Base-by-base conservation (phyloP, 1,284 basidiomycete genomes). In the Ceratobasidium sp. region DNA sequence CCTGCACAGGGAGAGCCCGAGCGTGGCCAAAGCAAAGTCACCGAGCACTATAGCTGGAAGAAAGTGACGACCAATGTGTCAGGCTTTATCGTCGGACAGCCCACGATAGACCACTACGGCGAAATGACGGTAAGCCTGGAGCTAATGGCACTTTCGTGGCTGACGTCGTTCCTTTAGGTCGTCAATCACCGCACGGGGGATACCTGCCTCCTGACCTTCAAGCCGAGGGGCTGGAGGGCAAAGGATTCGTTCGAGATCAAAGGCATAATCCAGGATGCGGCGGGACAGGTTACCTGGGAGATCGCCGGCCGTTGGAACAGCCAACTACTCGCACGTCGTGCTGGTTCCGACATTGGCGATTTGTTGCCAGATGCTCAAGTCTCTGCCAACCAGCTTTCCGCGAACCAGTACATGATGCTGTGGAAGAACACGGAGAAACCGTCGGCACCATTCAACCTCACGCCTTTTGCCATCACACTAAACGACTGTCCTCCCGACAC, bases 261-360 rank as follows among this genome's bases (percentile, higher is more conserved):
- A 19, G 97, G 97, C 3, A 87, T 88, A 53, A 96, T 98, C 37
- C 83, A 87, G 76, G 90, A 94, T 79, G 82, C 87, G 0, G 79
- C 84, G 0, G 95, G 93, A 13, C 84, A 87, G 37, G 84, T 90
- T 51, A 87, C 85, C 0, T 95, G 96, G 84, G 95, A 98, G 77
- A 96, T 98, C 77, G 96, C 96, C 0, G 97, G 97, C 9, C 88
- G 96, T 11, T 99, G 97, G 97, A 95, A 94, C 81, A 93, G 91
- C 68, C 97, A 98, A 81, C 89, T 99, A 49, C 92, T 98, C 72
- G 95, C 95, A 14, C 89, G 95, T 29, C 87, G 88, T 46, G 88
- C 89, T 1, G 92, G 90, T 6, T 86, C 88, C 1, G 88, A 87
- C 13, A 82, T 85, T 16, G 90, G 88, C 2, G 87, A 87, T 43